A percentile compares a stretch with the other conserved stretches of the same genome.
phyloP scores from a whole-genome alignment of 495 filamentous ascomycete species.

The Xanthoparmelia taractica region DNA sequence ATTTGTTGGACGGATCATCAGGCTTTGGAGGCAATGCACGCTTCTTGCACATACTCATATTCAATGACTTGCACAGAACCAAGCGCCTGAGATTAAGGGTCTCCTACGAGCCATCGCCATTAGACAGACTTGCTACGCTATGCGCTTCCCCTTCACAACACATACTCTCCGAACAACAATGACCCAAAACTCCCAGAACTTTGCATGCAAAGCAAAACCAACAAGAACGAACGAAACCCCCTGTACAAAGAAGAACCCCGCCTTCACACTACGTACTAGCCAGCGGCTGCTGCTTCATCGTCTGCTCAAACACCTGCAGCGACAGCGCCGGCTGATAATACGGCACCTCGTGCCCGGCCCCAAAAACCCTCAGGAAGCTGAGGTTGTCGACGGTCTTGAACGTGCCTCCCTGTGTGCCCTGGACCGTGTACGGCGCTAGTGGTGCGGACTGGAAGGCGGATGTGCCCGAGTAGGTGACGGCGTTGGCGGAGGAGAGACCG shows the following conservation, averaged over 20 bases:
- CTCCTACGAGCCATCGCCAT: no score
- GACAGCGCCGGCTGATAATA: slow-evolving; percentile 44
- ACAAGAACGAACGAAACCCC: not conserved
- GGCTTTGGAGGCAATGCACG: not conserved
- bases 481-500: slow-evolving; percentile 37
- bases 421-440: slow-evolving; percentile 42
- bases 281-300: slow-evolving; percentile 35
- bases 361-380: slow-evolving; percentile 44
- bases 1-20: no score
- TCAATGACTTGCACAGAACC: no score
- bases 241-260: not conserved
- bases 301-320: slow-evolving; percentile 47
- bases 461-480: slow-evolving; percentile 34
- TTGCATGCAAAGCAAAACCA: not conserved
- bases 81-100: no score
- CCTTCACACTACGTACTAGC: slow-evolving; percentile 29
- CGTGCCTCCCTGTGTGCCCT: slow-evolving; percentile 38
- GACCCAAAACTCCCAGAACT: no score
- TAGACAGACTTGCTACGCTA: no score
- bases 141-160: no score
- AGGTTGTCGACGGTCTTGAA: slow-evolving; percentile 48
- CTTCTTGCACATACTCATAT: not conserved
- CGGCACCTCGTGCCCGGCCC: slow-evolving; percentile 46
- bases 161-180: no score
- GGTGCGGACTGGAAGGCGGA: slow-evolving; percentile 34